These are phyloP conservation scores for Phyllosticta citribraziliensis DNA, from an alignment of 2,329 filamentous ascomycete genomes.

Conservation along the genomic window DNA sequence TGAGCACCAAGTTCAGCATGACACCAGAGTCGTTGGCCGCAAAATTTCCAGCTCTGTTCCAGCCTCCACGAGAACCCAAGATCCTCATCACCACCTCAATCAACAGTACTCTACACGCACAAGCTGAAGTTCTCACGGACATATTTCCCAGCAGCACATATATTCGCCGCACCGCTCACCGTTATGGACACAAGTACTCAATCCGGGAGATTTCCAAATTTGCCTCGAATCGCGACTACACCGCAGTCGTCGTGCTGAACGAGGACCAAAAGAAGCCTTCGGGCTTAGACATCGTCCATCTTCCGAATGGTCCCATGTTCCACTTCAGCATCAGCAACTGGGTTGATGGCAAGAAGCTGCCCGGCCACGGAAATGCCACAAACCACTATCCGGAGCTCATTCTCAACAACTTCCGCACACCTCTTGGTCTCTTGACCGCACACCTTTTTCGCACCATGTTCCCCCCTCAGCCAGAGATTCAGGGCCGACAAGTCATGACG, in stretches of 20 bases:
- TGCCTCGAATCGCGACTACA: conserved; percentile 72
- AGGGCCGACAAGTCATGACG: conserved; percentile 82
- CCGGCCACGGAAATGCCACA: conserved; percentile 82
- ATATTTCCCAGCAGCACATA: conserved; percentile 77
- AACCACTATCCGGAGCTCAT: conserved; percentile 84
- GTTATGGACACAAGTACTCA: conserved; percentile 82
- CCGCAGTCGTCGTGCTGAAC: conserved; percentile 71
- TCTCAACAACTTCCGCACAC: conserved; percentile 90
- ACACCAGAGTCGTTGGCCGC: conserved; percentile 51
- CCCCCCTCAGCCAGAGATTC: conserved; percentile 71
- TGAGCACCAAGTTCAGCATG: conserved; percentile 47
- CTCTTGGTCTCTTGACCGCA: conserved; percentile 78
- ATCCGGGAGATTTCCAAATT: conserved; percentile 84
- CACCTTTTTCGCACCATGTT: conserved; percentile 71
- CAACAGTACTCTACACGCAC: conserved; percentile 76
- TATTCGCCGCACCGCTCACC: conserved; percentile 74
- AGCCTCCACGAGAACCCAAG: conserved; percentile 56
- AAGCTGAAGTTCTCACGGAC: conserved; percentile 67
- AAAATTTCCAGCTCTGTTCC: conserved; percentile 52
- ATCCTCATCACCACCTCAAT: conserved; percentile 86
- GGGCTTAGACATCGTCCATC: conserved; percentile 72
- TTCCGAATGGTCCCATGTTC: conserved; percentile 80
- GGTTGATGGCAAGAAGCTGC: conserved; percentile 77
- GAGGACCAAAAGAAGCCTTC: conserved; percentile 82
- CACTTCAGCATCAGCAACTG: conserved; percentile 88